phyloP scores from a whole-genome alignment of 2,329 filamentous ascomycete genomes.

The Colletotrichum shisoi region DNA sequence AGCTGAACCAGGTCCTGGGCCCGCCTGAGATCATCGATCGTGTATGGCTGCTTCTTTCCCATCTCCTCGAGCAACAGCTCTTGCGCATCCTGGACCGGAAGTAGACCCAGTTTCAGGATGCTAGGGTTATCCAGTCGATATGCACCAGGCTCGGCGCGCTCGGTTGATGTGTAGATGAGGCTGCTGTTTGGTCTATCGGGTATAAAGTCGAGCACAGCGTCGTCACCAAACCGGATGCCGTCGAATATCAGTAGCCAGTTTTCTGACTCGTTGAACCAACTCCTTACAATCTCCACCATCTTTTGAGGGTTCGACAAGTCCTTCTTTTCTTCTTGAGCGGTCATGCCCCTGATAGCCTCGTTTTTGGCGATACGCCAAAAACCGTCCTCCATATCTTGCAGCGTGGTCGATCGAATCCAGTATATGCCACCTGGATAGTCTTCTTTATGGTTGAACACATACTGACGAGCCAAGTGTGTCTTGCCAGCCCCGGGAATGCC shows the following conservation, averaged over 20 bases:
- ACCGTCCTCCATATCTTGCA: constrained; percentile 65
- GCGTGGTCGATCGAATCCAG: constrained; percentile 71
- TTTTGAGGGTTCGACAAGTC: constrained; percentile 52
- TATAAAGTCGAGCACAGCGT: constrained; percentile 67
- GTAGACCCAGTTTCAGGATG: constrained; percentile 62
- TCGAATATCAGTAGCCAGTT: constrained; percentile 74
- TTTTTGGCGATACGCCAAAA: constrained; percentile 72
- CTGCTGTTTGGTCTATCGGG: constrained; percentile 69
- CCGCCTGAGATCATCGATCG: constrained; percentile 61
- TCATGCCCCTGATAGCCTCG: constrained; percentile 57
- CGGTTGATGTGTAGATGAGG: constrained; percentile 74
- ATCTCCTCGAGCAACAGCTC: constrained; percentile 69
- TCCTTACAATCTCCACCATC: constrained; percentile 65
- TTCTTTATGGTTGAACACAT: constrained; percentile 66
- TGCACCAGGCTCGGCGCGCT: constrained; percentile 63
- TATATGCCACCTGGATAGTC: constrained; percentile 72
- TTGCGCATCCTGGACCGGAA: constrained; percentile 66
- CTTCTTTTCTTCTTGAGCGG: constrained; percentile 48
- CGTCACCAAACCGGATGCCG: constrained; percentile 68
- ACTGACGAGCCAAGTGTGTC: constrained; percentile 72
- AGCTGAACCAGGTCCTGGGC: constrained; percentile 69
- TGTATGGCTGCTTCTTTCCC: constrained; percentile 64
- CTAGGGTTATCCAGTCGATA: constrained; percentile 67
- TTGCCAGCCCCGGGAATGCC: constrained; percentile 73
- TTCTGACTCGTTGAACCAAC: constrained; percentile 68